Percentiles rank a stretch among this genome's conserved stretches.
Evolutionary conservation across 148 eudicot species (phyloP).

Genomic region (Fagopyrum tataricum): DNA sequence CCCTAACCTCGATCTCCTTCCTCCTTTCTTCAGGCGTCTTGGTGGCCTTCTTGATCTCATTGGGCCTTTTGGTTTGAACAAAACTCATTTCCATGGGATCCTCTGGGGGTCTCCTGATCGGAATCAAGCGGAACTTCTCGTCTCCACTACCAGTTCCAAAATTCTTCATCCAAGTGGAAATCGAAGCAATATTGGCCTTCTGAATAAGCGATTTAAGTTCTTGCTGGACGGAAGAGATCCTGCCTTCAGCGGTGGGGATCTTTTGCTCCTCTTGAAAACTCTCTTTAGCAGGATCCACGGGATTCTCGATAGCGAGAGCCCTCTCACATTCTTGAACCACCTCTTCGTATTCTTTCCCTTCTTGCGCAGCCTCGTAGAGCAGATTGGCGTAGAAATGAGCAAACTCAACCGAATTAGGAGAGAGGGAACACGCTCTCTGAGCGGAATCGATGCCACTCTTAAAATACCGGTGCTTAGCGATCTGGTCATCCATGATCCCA

Average conservation of each 20-base stretch:
- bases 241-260: slow-evolving; percentile 30
- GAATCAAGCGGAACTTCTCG: slow-evolving; percentile 64
- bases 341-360: slow-evolving; percentile 65
- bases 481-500: slow-evolving; percentile 50
- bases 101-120: slow-evolving; percentile 50
- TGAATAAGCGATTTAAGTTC: slow-evolving; percentile 54
- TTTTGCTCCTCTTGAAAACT: slow-evolving; percentile 52
- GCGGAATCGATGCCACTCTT: slow-evolving; percentile 69
- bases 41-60: slow-evolving; percentile 83
- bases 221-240: slow-evolving; percentile 44
- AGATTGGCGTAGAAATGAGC: slow-evolving; percentile 72
- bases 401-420: slow-evolving; percentile 66
- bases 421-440: slow-evolving; percentile 38
- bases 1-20: slow-evolving; percentile 89
- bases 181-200: slow-evolving; percentile 63
- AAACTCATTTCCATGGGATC: slow-evolving; percentile 70
- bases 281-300: slow-evolving; percentile 78
- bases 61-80: slow-evolving; percentile 46
- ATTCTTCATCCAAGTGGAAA: slow-evolving; percentile 80
- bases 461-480: slow-evolving; percentile 44
- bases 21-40: slow-evolving; percentile 84
- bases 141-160: slow-evolving; percentile 54
- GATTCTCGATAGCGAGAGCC: slow-evolving; percentile 61
- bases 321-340: slow-evolving; percentile 79
- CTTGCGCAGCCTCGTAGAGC: slow-evolving; percentile 58